Evolutionary conservation across 2,329 filamentous ascomycete species (phyloP), one percentile per base, ranked within the genome.

Genomic region (Cladobotryum protrusum): DNA sequence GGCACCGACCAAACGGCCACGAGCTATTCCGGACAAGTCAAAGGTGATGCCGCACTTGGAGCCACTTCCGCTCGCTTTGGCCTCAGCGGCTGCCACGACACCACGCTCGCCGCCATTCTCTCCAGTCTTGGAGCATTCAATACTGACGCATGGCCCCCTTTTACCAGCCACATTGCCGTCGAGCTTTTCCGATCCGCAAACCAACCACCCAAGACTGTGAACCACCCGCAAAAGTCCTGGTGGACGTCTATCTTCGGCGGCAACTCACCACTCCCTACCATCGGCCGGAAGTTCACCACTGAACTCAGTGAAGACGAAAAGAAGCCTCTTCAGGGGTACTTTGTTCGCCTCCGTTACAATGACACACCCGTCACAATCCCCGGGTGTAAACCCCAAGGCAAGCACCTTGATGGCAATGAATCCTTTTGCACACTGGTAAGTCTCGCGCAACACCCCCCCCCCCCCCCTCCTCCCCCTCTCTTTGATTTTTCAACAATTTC

Each of bases 291-390:
- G 59, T 74, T 75, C 12, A 72, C 77, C 5, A 61, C 72, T 1
- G 72, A 81, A 12, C 71, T 93, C 49, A 75, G 73, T 0, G 67
- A 74, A 0, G 63, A 68, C 1, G 81, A 91, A 58, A 81, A 76
- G 58, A 67, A 73, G 14, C 76, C 74, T 48, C 68, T 95, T 11
- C 74, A 86, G 20, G 85, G 82, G 2, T 90, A 95, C 72, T 99
- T 87, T 67, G 92, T 99, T 13, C 83, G 93, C 15, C 67, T 99
- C 51, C 81, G 91, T 45, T 99, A 95, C 69, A 99, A 99, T 60
- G 93, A 97, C 65, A 76, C 78, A 47, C 80, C 89, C 3, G 81
- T 97, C 62, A 81, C 77, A 13, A 77, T 99, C 15, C 92, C 92
- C 0, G 91, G 89, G 3, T 99, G 93, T 67, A 82, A 78, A 57